Evolutionary conservation across 1,284 basidiomycete species (phyloP).

Genomic region (Veloporphyrellus conicus): DNA sequence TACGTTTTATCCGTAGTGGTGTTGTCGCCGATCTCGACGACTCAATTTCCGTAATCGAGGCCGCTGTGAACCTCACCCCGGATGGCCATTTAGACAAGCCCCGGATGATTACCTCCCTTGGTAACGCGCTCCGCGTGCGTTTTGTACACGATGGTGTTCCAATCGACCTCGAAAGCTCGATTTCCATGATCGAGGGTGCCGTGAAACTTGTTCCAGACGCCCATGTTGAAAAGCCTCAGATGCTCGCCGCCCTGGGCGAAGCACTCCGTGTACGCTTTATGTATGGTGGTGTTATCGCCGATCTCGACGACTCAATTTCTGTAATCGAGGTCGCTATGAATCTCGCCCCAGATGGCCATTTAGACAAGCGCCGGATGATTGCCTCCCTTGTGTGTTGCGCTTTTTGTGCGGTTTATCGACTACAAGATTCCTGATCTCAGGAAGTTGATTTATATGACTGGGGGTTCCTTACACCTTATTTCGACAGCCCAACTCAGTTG

Average conservation of each 20-base stretch:
- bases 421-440: not conserved
- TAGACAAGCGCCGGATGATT: not conserved
- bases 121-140: not conserved
- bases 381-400: not conserved
- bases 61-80: no score
- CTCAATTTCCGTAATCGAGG: no score
- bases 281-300: not conserved
- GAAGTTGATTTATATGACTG: not conserved
- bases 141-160: not conserved
- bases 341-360: not conserved
- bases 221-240: not conserved
- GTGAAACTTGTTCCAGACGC: not conserved
- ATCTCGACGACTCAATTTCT: not conserved
- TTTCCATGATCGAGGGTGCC: not conserved
- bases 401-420: not conserved
- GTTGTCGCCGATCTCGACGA: no score
- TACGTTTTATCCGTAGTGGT: no score
- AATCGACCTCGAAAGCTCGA: not conserved
- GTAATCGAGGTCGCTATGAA: not conserved
- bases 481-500: not conserved
- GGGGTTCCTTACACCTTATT: not conserved
- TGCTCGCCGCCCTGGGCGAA: not conserved
- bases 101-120: not conserved
- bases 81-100: no score
- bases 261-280: not conserved